Base-by-base conservation (phyloP, 2,329 filamentous ascomycete species). In the Talaromyces sp. region DNA sequence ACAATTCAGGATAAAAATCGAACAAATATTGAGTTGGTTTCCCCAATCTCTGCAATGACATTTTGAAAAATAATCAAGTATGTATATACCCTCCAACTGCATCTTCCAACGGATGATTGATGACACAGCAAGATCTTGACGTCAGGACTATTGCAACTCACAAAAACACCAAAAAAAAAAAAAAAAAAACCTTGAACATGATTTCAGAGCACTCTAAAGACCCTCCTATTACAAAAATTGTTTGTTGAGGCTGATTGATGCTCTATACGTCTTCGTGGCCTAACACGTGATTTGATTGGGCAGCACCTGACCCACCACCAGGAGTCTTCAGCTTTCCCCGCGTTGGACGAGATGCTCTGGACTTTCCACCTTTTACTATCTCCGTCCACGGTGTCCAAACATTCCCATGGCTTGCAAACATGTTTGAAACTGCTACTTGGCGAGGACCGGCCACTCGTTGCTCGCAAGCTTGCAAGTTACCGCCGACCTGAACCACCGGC, bases 311-410 rank as follows among this genome's bases (percentile, higher is more conserved):
- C 56, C 59, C 51, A 38, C 51, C 51, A 19, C 46, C 24, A 27
- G 26, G 43, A 38, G 27, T 57, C 59, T 11, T 52, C 31, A 52
- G 55, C 19, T 55, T 60, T 51, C 59, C 59, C 59, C 59, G 55
- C 59, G 59, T 55, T 51, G 50, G 31, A 31, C 54, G 31, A 5
- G 14, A 29, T 29, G 49, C 11, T 52, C 2, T 29, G 13, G 10
- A 52, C 24, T 52, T 52, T n/a, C 49, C 21, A 46, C 41, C 21
- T 46, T 46, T 24, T 24, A 11, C n/a, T 17, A 24, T 14, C 17
- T 19, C 43, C n/a, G 43, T 46, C 43, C 43, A 24, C n/a, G 4
- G n/a, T 24, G 24, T 46, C 43, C 43, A 46, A 46, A 21, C 19
- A 24, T 19, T 21, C 43, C 43, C 11, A 24, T 21, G 43, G 19